These are phyloP conservation scores for Calonectria pauciramosa DNA, from an alignment of 2,329 filamentous ascomycete species.

Conservation along the genomic window DNA sequence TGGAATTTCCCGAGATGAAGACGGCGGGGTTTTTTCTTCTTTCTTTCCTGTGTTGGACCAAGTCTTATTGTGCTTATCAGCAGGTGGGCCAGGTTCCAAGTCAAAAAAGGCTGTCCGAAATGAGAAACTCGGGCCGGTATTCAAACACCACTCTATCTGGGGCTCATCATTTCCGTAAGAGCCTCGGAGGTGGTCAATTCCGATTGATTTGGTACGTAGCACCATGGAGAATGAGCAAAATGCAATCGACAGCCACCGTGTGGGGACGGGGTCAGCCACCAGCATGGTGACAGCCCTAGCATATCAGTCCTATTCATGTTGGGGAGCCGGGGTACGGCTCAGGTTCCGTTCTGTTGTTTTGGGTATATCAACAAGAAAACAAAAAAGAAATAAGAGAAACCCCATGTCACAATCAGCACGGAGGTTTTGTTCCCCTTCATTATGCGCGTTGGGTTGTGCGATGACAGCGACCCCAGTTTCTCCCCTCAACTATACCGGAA, in stretches of 20 bases:
- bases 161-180: neutral
- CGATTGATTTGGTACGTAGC: neutral
- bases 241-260: neutral
- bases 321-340: neutral
- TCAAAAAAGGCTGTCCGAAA: neutral
- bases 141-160: neutral
- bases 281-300: neutral
- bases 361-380: neutral
- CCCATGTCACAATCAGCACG: neutral
- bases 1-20: constrained; percentile 1
- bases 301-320: neutral
- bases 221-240: neutral
- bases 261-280: neutral
- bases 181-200: neutral
- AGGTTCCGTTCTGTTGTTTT: neutral
- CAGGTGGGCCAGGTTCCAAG: neutral
- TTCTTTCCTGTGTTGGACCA: neutral
- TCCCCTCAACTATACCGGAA: neutral
- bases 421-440: neutral
- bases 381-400: neutral
- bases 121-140: neutral
- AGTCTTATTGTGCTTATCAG: neutral
- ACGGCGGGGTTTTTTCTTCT: neutral
- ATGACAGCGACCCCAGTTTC: neutral
- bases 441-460: neutral